Evolutionary conservation across 2,329 filamentous ascomycete genomes (phyloP).

Genomic region (Sclerotinia spermophila): DNA sequence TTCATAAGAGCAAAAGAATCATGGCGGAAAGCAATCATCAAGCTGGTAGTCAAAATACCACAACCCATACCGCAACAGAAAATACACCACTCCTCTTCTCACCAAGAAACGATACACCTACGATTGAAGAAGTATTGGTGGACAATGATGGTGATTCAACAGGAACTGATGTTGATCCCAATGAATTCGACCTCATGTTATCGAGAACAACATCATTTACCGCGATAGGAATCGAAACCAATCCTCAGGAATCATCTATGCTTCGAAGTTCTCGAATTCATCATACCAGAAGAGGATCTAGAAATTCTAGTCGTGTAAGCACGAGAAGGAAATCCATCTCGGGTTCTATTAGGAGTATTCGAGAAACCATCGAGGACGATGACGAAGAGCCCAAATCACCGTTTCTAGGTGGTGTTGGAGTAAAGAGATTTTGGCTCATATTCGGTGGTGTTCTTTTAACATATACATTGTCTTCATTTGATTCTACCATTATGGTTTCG

Average conservation of each 20-base stretch:
- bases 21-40: not conserved
- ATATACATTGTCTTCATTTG: slow-evolving; percentile 62
- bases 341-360: slow-evolving; percentile 24
- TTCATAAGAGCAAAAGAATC: not conserved
- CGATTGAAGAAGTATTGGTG: not conserved
- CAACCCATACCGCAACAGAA: not conserved
- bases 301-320: slow-evolving; percentile 25
- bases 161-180: slow-evolving; percentile 41
- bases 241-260: slow-evolving; percentile 35
- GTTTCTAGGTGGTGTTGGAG: slow-evolving; percentile 43
- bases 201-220: slow-evolving; percentile 32
- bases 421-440: slow-evolving; percentile 57
- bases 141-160: slow-evolving; percentile 25
- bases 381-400: slow-evolving; percentile 27
- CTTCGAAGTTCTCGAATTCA: slow-evolving; percentile 33
- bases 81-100: slow-evolving; percentile 19
- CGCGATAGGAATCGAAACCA: slow-evolving; percentile 32
- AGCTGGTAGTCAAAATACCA: not conserved
- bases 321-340: slow-evolving; percentile 28
- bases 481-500: slow-evolving; percentile 77
- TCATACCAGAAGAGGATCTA: slow-evolving; percentile 19
- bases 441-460: slow-evolving; percentile 56
- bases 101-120: slow-evolving; percentile 17
- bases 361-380: slow-evolving; percentile 20
- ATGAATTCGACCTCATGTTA: slow-evolving; percentile 35